Base-by-base conservation (phyloP, 306 rosid genomes). In the Lotus japonicus region DNA sequence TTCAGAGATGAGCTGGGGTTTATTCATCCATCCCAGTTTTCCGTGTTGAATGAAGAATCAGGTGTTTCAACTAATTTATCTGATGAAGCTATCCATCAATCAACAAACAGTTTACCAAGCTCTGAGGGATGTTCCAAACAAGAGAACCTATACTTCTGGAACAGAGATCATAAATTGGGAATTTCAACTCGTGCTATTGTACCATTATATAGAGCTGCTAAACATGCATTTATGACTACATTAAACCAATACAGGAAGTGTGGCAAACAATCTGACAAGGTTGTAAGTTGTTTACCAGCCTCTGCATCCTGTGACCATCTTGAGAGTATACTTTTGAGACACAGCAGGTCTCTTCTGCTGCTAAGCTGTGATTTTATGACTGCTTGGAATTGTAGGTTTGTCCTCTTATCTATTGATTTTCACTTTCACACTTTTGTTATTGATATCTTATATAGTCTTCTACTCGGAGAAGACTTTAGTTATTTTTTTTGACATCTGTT, bases 351-450 rank as follows among this genome's bases (percentile, higher is more conserved):
- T 39, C 80, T 90, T 62, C 66, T 90, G 68, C 68, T 94, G 81
- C 81, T 86, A 66, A 94, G 97, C 80, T 84, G 82, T 70, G 98
- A 94, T 79, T 90, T 86, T 45, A 77, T 87, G 52, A 88, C 96
- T 43, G 95, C 98, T 19, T 88, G 98, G 98, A 85, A 88, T 85
- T 81, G 85, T 77, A 94, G 98, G 98, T 91, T 26, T 74, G 68
- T 39, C 7, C 48, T 54, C 70, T 74, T 60, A 21, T 28, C 46
- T 41, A 3, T 38, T 52, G 35, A 59, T 75, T 23, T 60, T 64
- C 5, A 49, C 10, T 26, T 26, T 26, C 33, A 0, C 4, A 26
- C 44, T 8, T 55, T 72, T n/a, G 42, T 52, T 50, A 53, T 75
- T 35, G 12, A 52, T 23, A 26, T 3, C 33, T 26, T 26, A 3